Evolutionary conservation across 768 basidiomycete species (phyloP).

Genomic region (Boletellus ananas): DNA sequence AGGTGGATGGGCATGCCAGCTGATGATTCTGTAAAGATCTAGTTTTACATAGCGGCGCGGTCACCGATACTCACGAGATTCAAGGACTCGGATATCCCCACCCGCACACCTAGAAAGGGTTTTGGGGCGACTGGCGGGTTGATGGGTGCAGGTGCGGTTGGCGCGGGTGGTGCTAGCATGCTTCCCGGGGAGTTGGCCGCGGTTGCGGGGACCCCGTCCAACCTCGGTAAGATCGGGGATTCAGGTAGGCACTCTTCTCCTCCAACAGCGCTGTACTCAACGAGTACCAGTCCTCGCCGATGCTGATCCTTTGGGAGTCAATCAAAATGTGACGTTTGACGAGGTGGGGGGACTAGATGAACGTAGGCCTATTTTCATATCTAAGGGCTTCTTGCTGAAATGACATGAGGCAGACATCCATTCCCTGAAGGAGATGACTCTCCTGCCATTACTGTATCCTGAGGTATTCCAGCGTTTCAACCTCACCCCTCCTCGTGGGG

Average conservation of each 20-base stretch:
- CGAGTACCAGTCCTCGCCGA: slow-evolving; percentile 72
- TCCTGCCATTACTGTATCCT: slow-evolving; percentile 91
- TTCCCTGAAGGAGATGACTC: slow-evolving; percentile 96
- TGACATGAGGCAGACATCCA: slow-evolving; percentile 68
- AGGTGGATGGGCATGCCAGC: slow-evolving; percentile 70
- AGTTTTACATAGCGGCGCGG: neutral
- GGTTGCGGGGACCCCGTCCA: slow-evolving; percentile 74
- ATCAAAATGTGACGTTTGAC: slow-evolving; percentile 91
- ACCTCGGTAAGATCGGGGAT: slow-evolving; percentile 81
- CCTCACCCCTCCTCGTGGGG: slow-evolving; percentile 93
- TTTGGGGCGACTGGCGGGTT: slow-evolving; percentile 52
- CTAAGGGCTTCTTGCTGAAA: neutral
- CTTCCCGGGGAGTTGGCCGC: slow-evolving; percentile 57
- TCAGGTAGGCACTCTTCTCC: slow-evolving; percentile 44
- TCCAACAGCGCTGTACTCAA: slow-evolving; percentile 13
- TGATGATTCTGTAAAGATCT: slow-evolving; percentile 61
- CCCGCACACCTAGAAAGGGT: slow-evolving; percentile 66
- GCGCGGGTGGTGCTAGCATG: slow-evolving; percentile 53
- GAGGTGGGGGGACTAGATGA: slow-evolving; percentile 95
- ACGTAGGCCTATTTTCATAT: slow-evolving; percentile 47
- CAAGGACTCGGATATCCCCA: slow-evolving; percentile 69
- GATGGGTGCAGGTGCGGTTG: slow-evolving; percentile 45
- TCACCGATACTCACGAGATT: slow-evolving; percentile 1
- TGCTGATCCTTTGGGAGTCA: slow-evolving; percentile 92
- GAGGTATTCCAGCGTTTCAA: slow-evolving; percentile 94